Evolutionary conservation across 441 rosid genomes (phyloP).

Genomic region (Populus hybrid): DNA sequence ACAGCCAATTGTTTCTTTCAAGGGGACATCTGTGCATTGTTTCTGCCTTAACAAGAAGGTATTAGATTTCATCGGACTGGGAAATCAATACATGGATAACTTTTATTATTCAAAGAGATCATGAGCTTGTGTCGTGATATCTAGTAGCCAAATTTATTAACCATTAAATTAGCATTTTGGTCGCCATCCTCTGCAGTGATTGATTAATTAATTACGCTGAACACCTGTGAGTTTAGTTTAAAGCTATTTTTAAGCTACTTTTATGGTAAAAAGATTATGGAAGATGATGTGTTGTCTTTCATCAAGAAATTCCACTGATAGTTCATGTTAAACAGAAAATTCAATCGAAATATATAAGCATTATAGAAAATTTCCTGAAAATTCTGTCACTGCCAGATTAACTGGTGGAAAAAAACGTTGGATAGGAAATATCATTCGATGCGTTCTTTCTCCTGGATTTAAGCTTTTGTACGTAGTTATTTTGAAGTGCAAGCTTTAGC

Average conservation of each 20-base stretch:
- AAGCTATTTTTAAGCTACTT: not conserved
- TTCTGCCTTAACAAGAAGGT: not conserved
- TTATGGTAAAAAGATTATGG: not conserved
- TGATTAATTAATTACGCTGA: not conserved
- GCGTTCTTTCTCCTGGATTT: not conserved
- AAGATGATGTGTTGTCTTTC: not conserved
- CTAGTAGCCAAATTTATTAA: not conserved
- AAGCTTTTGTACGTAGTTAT: not conserved
- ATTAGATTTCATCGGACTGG: not conserved
- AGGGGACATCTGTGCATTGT: conserved; percentile 14
- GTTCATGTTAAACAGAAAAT: not conserved
- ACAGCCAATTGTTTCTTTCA: conserved; percentile 6
- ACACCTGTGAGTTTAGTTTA: not conserved
- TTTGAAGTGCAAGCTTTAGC: not conserved
- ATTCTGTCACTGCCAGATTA: not conserved
- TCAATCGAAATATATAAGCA: not conserved
- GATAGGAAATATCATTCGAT: not conserved
- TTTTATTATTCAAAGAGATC: not conserved
- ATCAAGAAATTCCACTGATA: not conserved
- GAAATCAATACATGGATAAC: not conserved
- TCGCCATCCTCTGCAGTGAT: not conserved
- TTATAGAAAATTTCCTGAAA: not conserved
- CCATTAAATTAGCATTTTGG: not conserved
- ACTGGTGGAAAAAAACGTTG: not conserved
- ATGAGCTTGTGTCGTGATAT: not conserved